A percentile compares a stretch with the other conserved stretches of the same genome.
Conservation (phyloP, 2,329 filamentous ascomycete species). For the Penicillium hordei region DNA sequence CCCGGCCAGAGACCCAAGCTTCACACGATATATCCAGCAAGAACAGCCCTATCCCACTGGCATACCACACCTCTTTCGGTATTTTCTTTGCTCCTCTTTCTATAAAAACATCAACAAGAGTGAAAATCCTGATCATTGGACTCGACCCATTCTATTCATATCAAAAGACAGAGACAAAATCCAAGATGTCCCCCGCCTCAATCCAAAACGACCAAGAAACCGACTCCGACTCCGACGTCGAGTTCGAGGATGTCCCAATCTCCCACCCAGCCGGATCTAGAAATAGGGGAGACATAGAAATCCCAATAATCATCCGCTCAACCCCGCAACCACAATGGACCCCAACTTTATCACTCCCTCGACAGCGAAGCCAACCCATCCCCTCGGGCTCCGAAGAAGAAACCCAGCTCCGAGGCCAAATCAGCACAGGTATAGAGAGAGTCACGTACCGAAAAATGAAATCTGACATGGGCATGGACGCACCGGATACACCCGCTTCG, state of each 20-base stretch:
- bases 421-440: slow-evolving; percentile 18
- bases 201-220: slow-evolving; percentile 7
- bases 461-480: slow-evolving; percentile 37
- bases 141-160: not conserved
- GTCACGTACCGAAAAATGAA: slow-evolving; percentile 35
- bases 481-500: slow-evolving; percentile 30
- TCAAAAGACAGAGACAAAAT: not conserved
- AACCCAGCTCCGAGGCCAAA: slow-evolving; percentile 32
- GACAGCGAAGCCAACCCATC: slow-evolving; percentile 54
- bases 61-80: not conserved
- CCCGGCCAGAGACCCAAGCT: not conserved
- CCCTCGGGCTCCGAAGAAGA: slow-evolving; percentile 59
- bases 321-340: slow-evolving; percentile 17
- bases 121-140: too few species aligned
- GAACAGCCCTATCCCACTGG: not conserved
- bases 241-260: slow-evolving; percentile 25
- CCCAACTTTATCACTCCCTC: slow-evolving; percentile 45
- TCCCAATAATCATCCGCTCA: not conserved
- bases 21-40: not conserved
- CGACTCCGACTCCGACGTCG: slow-evolving; percentile 20
- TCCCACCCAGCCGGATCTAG: not conserved
- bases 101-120: not conserved
- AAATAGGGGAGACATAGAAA: not conserved
- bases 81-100: not conserved
- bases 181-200: slow-evolving; percentile 1